A percentile compares a stretch with the other conserved stretches of the same genome.
phyloP scores from a whole-genome alignment of 2,329 filamentous ascomycete species.

The Aschersonia sp. region DNA sequence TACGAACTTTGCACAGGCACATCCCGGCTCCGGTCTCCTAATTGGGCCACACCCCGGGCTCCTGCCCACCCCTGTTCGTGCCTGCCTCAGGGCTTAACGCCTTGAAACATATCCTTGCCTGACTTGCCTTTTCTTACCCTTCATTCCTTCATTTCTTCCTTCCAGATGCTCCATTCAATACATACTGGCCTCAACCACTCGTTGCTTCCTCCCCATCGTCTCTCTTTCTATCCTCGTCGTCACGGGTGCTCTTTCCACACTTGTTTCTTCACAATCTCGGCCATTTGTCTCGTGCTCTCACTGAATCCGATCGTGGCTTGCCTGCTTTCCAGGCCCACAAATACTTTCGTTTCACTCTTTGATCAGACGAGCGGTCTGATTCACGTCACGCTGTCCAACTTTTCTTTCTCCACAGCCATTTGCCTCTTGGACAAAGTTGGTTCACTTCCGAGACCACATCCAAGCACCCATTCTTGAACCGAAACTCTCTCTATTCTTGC shows the following conservation, averaged over 20 bases:
- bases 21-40: neutral
- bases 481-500: too few species aligned
- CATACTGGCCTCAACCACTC: neutral
- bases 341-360: neutral
- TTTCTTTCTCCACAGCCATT: neutral
- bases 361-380: neutral
- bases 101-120: constrained; percentile 1
- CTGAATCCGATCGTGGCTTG: neutral
- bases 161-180: neutral
- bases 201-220: neutral
- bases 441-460: too few species aligned
- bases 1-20: constrained; percentile 3
- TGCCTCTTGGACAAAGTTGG: neutral
- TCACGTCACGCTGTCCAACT: neutral
- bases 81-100: neutral
- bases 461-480: too few species aligned
- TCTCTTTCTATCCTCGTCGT: neutral
- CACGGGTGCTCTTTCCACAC: neutral
- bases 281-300: neutral
- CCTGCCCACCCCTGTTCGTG: neutral
- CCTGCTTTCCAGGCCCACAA: neutral
- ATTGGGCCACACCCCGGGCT: neutral
- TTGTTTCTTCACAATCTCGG: neutral
- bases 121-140: neutral
- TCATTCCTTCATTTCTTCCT: neutral